These are phyloP conservation scores for Puya raimondii DNA, from an alignment of 176 grass and related monocot genomes.

Conservation along the genomic window DNA sequence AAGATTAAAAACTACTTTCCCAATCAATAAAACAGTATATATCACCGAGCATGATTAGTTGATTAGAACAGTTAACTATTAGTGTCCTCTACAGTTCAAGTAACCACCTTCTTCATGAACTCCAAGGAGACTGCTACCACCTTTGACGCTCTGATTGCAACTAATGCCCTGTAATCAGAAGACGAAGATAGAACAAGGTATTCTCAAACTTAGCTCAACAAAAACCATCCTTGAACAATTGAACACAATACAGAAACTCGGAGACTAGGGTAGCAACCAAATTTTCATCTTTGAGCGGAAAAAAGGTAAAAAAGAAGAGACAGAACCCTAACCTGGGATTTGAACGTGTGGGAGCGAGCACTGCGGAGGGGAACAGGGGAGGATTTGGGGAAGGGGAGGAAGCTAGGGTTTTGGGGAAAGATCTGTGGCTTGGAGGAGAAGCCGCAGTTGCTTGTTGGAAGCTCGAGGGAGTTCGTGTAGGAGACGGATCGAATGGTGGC, in stretches of 20 bases:
- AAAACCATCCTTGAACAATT: no score
- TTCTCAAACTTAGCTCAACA: neutral
- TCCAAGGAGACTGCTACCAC: neutral
- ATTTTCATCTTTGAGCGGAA: neutral
- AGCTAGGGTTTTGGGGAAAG: neutral
- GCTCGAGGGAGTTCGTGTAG: no score
- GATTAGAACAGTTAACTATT: neutral
- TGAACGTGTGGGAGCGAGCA: neutral
- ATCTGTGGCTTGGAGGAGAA: neutral
- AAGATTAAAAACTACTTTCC: no score
- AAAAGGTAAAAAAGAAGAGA: neutral
- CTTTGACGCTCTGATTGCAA: neutral
- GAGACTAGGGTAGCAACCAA: neutral
- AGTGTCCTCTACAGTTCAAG: neutral
- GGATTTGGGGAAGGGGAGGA: neutral
- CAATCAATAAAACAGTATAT: neutral
- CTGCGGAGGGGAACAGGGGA: neutral
- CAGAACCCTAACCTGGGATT: constrained; percentile 18
- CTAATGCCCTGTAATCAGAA: neutral
- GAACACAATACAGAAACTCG: neutral
- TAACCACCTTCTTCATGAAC: neutral
- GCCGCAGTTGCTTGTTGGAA: neutral
- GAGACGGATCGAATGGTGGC: neutral
- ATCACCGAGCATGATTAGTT: neutral
- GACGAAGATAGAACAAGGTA: neutral